Percentiles rank a stretch among this genome's conserved stretches.
Conservation (phyloP, 371 early-diverging fungal species). For the Saksenaea vasiformis region DNA sequence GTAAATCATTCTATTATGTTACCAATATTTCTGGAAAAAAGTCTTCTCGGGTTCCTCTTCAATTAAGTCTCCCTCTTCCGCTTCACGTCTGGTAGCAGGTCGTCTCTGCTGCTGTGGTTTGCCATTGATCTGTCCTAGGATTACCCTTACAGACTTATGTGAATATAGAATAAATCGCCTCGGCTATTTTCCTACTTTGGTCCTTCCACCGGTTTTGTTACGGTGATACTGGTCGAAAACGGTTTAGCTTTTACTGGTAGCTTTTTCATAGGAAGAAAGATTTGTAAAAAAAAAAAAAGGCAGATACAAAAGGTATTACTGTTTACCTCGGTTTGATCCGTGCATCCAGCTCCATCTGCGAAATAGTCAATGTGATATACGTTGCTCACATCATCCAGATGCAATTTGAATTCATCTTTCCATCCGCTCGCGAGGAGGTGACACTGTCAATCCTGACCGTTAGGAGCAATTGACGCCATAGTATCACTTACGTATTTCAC, state of each 20-base stretch:
- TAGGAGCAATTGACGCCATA: neutral
- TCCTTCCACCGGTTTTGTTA: neutral
- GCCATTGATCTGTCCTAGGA: constrained; percentile 8
- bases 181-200: constrained; percentile 14
- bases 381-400: constrained; percentile 18
- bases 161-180: neutral
- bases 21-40: constrained; percentile 29
- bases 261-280: neutral
- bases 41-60: constrained; percentile 22
- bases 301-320: neutral
- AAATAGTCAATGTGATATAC: constrained; percentile 30
- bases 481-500: constrained; percentile 5
- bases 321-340: neutral
- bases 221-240: neutral
- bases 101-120: neutral
- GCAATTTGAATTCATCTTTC: constrained; percentile 20
- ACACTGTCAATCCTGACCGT: constrained; percentile 9
- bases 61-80: neutral
- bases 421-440: constrained; percentile 19
- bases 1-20: neutral
- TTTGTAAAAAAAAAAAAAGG: too few species aligned
- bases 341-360: constrained; percentile 5
- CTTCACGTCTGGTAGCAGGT: neutral
- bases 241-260: neutral
- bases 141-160: constrained; percentile 1